phyloP scores from a whole-genome alignment of 257 asterid species.

The Echium plantagineum region DNA sequence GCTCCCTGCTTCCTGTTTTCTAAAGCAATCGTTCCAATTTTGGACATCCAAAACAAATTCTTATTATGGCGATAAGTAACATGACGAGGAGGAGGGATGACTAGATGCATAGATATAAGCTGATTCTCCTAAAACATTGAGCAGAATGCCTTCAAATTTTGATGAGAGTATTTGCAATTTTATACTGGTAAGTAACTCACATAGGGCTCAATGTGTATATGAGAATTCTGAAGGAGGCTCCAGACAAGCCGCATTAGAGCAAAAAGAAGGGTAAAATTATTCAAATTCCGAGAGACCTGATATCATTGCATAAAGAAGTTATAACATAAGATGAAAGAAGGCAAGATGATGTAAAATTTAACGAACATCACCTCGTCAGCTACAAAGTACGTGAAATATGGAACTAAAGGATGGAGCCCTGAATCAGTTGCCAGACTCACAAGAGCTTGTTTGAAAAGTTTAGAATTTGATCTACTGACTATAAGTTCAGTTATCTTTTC shows the following conservation, averaged over 20 bases:
- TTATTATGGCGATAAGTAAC: too few species aligned
- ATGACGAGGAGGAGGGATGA: too few species aligned
- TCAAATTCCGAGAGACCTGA: slow-evolving; percentile 83
- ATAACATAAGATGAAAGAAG: slow-evolving; percentile 5
- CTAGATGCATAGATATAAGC: too few species aligned
- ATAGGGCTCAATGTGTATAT: slow-evolving; percentile 87
- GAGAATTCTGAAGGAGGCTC: slow-evolving; percentile 92
- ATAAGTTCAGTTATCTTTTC: slow-evolving; percentile 91
- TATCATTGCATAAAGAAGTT: slow-evolving; percentile 15
- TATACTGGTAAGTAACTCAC: slow-evolving; percentile 33
- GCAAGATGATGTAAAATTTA: slow-evolving; percentile 5
- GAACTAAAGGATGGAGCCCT: slow-evolving; percentile 95
- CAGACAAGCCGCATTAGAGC: slow-evolving; percentile 94
- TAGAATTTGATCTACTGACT: slow-evolving; percentile 56
- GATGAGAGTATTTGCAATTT: not conserved
- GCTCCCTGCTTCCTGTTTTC: too few species aligned
- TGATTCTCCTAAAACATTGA: too few species aligned
- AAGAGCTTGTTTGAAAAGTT: slow-evolving; percentile 69
- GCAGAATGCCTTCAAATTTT: not conserved
- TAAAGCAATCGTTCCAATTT: too few species aligned
- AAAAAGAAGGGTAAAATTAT: slow-evolving; percentile 55
- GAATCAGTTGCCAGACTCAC: slow-evolving; percentile 95
- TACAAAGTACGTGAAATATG: slow-evolving; percentile 83
- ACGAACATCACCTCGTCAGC: slow-evolving; percentile 68
- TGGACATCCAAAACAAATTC: too few species aligned